Evolutionary conservation across 2,329 filamentous ascomycete species (phyloP), one percentile per base, ranked within the genome.

Genomic region (Fusarium nematophilum): DNA sequence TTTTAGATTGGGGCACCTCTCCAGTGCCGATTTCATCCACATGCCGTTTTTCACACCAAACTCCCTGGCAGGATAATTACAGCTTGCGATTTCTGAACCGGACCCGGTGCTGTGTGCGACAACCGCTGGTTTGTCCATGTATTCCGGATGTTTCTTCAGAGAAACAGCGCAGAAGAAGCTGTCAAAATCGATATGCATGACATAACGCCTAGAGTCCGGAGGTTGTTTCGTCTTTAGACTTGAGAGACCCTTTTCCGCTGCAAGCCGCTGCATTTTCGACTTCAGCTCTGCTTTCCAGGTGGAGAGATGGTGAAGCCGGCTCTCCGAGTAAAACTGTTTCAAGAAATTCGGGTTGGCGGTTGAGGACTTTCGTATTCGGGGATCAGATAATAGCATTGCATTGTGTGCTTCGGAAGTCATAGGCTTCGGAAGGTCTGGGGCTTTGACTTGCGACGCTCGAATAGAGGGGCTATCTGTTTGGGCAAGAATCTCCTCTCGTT

Each of bases 111-210:
- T 90, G 70, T 99, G 95, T 4, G 95, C 94, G 27, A 99, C 91
- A 1, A 91, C 95, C 3, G 90, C 87, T 0, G 96, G 95, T 70
- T 93, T 94, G 44, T 91, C 88, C 31, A 82, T 79, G 57, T 86
- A 89, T 15, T 96, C 87, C 0, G 94, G 93, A 18, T 88, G 82
- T 48, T 87, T 90, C 67, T 93, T 92, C 11, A 87, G 72, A 1
- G 95, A 97, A 0, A 99, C 92, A 0, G 96, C 92, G 55, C 93
- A 97, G 75, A 99, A 99, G 77, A 99, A 99, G 74, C 93, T 95
- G 76, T 99, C 96, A 73, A 99, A 99, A 72, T 99, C 95, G 25
- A 99, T 92, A 69, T 99, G 95, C 70, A 99, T 85, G 47, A 99
- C 84, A 68, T 98, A 99, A 44, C 90, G 81, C 57, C 93, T 83